A percentile compares a stretch with the other conserved stretches of the same genome.
Evolutionary conservation across 2,329 filamentous ascomycete genomes (phyloP).

Genomic region (Lachnellula hyalina): DNA sequence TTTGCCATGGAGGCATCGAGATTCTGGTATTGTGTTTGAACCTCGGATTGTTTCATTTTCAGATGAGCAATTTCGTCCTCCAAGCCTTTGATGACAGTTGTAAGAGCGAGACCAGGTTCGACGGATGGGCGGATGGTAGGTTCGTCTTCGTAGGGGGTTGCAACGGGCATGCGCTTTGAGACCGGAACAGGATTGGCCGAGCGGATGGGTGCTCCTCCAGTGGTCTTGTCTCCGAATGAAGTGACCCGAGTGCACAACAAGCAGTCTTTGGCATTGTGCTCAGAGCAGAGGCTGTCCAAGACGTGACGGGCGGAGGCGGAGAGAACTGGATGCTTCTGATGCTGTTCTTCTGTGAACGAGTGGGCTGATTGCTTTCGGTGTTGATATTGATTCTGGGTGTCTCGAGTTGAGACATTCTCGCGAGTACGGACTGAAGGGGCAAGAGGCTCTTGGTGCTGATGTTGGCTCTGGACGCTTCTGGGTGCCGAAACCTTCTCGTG

Average conservation of each 20-base stretch:
- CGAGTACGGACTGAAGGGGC: no score
- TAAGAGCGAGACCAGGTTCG: constrained; percentile 43
- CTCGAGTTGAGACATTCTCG: no score
- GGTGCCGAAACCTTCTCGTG: no score
- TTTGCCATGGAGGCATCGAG: constrained; percentile 63
- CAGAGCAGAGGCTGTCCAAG: constrained; percentile 45
- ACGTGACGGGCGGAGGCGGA: constrained; percentile 48
- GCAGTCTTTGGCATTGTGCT: constrained; percentile 52
- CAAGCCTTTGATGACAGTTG: constrained; percentile 76
- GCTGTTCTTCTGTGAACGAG: no score
- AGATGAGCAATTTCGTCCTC: constrained; percentile 76
- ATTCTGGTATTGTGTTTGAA: constrained; percentile 57
- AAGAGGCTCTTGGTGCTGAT: no score
- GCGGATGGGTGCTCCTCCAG: constrained; percentile 42
- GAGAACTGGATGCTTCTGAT: constrained; percentile 38
- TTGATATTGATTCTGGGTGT: no score
- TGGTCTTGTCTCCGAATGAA: constrained; percentile 32
- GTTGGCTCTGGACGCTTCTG: no score
- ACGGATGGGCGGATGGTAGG: constrained; percentile 41
- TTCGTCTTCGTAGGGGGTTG: constrained; percentile 32
- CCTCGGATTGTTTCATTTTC: constrained; percentile 60
- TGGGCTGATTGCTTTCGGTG: no score
- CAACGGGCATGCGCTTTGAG: constrained; percentile 51
- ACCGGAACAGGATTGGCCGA: constrained; percentile 62
- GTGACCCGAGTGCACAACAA: constrained; percentile 52